phyloP scores from a whole-genome alignment of 495 filamentous ascomycete species.

The Daldinia grandis region DNA sequence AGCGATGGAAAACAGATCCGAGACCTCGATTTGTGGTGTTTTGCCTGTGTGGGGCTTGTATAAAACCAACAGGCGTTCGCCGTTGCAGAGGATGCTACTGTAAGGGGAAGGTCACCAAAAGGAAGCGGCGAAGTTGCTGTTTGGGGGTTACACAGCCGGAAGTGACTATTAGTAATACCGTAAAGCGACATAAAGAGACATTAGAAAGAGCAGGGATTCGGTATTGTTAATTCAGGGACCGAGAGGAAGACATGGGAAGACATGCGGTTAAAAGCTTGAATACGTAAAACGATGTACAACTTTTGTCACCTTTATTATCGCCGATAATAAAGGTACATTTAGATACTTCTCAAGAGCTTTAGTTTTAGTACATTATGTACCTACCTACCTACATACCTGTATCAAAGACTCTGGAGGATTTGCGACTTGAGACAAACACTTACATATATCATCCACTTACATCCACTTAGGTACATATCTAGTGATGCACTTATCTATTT shows the following conservation, averaged over 20 bases:
- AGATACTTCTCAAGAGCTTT: conserved; percentile 2
- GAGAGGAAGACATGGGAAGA: conserved; percentile 5
- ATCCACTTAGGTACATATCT: not conserved
- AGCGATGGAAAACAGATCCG: conserved; percentile 23
- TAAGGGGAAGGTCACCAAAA: conserved; percentile 39
- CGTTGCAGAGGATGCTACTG: conserved; percentile 10
- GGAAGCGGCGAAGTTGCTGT: conserved; percentile 39
- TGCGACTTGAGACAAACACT: conserved; percentile 5
- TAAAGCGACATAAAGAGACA: conserved; percentile 12
- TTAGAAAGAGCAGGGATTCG: conserved; percentile 11
- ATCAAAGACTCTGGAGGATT: conserved; percentile 1
- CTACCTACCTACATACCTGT: too few species aligned
- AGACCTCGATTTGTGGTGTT: conserved; percentile 39
- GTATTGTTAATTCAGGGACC: conserved; percentile 28
- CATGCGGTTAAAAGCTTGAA: conserved; percentile 22
- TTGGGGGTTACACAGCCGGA: conserved; percentile 35
- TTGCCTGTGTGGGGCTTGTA: conserved; percentile 24
- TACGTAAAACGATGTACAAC: conserved; percentile 2
- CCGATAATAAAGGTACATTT: conserved; percentile 4
- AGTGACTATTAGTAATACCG: conserved; percentile 27
- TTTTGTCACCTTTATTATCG: not conserved
- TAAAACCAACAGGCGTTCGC: not conserved
- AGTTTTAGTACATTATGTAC: too few species aligned
- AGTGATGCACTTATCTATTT: not conserved
- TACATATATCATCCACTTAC: not conserved